Evolutionary conservation across 1,139 yeast genomes (phyloP), one percentile per base, ranked within the genome.

Genomic region (Hyphopichia burtonii): DNA sequence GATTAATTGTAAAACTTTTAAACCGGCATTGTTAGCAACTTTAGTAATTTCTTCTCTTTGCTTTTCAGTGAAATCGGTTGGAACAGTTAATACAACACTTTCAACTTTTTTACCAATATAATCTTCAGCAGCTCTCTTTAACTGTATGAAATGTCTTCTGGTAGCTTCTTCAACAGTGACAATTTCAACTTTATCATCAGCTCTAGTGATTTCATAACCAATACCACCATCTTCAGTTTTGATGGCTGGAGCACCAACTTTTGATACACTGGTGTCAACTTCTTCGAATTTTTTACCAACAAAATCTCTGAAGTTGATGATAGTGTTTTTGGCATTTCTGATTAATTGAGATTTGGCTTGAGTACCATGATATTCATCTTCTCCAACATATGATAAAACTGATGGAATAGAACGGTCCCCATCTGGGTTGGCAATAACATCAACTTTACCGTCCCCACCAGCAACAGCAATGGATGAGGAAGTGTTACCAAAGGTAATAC

Each of bases 351-450:
- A 88, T 58, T 84, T 73, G 47, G 99, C 99, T 74, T 94, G 98
- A 50, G 89, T 86, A 47, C 99, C 99, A 63, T 93, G 97, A 71
- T 88, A 93, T 72, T 93, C 99, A 64, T 93, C 98, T 43, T 79
- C 84, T 49, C 95, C 96, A 48, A 90, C 90, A 65, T 91, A 93
- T 14, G 98, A 84, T 50, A 93, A 76, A 44, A 87, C 87, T 19
- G 98, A 86, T 49, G 98, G 96, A 61, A 93, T 93, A 48, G 94
- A 80, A 73, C 99, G 90, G 70, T 94, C 99, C 65, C 99, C 99
- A 62, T 93, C 99, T 55, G 95, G 97, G 80, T 93, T 93, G 55
- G 99, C 99, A 65, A 93, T 93, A 51, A 93, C 96, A 61, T 93
- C 97, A 47, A 90, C 95, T 65, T 86, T 88, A 45, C 96, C 96